Base-by-base conservation (phyloP, 306 rosid species). In the Cucurbita maxima region DNA sequence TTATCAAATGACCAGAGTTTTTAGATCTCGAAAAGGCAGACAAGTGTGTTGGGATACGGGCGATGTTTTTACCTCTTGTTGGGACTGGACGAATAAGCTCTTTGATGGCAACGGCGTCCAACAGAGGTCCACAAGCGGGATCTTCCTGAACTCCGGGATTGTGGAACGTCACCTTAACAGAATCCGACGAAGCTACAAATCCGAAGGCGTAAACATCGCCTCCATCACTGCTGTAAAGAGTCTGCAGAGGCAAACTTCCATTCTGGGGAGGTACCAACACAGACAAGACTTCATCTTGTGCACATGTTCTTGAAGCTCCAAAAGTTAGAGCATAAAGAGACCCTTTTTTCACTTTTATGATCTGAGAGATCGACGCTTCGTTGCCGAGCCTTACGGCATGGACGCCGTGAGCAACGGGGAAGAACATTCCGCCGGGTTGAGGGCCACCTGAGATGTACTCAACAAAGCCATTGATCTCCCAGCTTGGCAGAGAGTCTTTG, bases 311-410 rank as follows among this genome's bases (percentile, higher is more conserved):
- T 18, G 99, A 91, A 59, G 99, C 99, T 7, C 91, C 92, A 55
- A 94, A 86, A 12, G 93, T 94, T 0, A 94, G 82, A 43, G 97
- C 97, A 75, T 91, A 91, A 0, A 64, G 45, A 55, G 86, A 82
- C 63, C 97, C 96, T 0, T 81, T 74, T 68, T 85, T 87, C 60
- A 94, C 90, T 75, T 87, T 88, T 11, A 91, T 61, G 68, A 74
- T 85, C 84, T 94, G 97, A 40, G 98, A 89, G 78, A 94, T 80
- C 10, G 97, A 84, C 22, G 97, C 98, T 11, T 90, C 95, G 52
- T 94, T 94, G 19, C 97, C 97, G 19, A 94, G 95, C 83, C 98
- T 94, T 41, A 94, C 92, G 38, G 97, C 98, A 81, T 94, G 97
- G 44, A 79, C 71, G 51, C 98, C 97, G 70, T 94, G 98, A 53